Evolutionary conservation across 1,284 basidiomycete genomes (phyloP), one percentile per base, ranked within the genome.

Genomic region (Fomitopsis pinicola): DNA sequence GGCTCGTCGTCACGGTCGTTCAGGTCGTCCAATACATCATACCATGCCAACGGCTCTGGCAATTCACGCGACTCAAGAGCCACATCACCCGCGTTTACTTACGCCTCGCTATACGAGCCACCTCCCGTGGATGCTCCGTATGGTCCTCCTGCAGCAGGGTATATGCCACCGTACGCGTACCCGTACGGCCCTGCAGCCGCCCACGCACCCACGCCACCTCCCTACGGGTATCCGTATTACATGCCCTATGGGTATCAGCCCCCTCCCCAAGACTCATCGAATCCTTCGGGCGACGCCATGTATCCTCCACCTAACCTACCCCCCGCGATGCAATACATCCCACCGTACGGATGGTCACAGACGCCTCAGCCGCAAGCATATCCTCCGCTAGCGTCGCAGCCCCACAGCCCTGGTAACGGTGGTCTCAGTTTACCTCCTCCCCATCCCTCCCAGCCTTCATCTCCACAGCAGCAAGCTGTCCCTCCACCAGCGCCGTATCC

Each of bases 11-110:
- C 80, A 8, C 80, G 86, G 62, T 85, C 87, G 38, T 68, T 85
- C 26, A 81, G 85, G 55, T 80, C 81, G 28, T 77, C 75, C 60
- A 80, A 78, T 19, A 75, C 77, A 48, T 72, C 81, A 28, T 84
- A 81, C 72, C 80, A 80, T 63, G 73, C 72, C n/a, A 81, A 79
- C 66, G 82, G 81, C 1, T 82, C 84, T 33, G 78, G 76, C 46
- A 85, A 85, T 69, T 85, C 87, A 28, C 84, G 86, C 57, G 83
- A 82, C 66, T 91, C 89, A 28, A 78, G 88, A 65, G 86, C 88
- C 1, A 79, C 88, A 10, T 91, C 89, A 5, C 89, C 89, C 2
- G 84, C 89, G 17, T 87, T 91, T 73, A 83, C 82, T 59, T 92
- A 85, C 70, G 80, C 89, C 17, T 81, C 84, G 0, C 72, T 91